Base-by-base conservation (phyloP, 2,329 filamentous ascomycete genomes). In the Aciculosporium take region DNA sequence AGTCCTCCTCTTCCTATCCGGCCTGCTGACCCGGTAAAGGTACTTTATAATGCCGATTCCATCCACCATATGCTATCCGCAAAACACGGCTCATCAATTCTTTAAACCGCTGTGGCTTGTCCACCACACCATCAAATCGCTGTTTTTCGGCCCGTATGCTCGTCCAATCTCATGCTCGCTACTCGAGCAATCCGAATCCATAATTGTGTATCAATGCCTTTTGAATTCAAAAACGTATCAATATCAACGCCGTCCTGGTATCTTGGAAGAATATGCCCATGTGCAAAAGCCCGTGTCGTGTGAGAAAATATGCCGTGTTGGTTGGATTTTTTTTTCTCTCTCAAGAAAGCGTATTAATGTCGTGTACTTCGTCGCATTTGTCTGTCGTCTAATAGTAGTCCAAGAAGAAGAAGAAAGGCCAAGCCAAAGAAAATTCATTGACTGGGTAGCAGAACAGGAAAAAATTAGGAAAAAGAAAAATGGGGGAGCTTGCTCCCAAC, bases 201-300 rank as follows among this genome's bases (percentile, higher is more conserved):
- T 30, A 13, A 18, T 21, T 10, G 6, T 25, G 13, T 20, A 27
- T 29, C 29, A 32, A 41, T 37, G 39, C 30, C 30, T 13, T 20
- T 18, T 39, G 18, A 20, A 39, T 23, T 23, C 13, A 20, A 7
- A 15, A 29, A n/a, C 48, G 37, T n/a, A 27, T 53, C 53, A 49
- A 51, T 46, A 54, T 24, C 48, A 60, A 61, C 58, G 56, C 57
- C 58, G 51, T 56, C 56, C 57, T 61, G 58, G 57, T 61, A 61
- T 61, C 57, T 60, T 52, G 51, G 59, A 46, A 44, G 15, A 46
- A 48, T 40, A 43, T 47, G 34, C 21, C 13, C 41, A 39, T 45
- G 35, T 45, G 43, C 35, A 39, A 39, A 42, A 39, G 35, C 7
- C 29, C 39, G 21, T 10, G 18, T 33, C 27, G 25, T 30, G 18